Evolutionary conservation across 768 basidiomycete genomes (phyloP), one percentile per base, ranked within the genome.

Genomic region (Rhodotorula graminis): DNA sequence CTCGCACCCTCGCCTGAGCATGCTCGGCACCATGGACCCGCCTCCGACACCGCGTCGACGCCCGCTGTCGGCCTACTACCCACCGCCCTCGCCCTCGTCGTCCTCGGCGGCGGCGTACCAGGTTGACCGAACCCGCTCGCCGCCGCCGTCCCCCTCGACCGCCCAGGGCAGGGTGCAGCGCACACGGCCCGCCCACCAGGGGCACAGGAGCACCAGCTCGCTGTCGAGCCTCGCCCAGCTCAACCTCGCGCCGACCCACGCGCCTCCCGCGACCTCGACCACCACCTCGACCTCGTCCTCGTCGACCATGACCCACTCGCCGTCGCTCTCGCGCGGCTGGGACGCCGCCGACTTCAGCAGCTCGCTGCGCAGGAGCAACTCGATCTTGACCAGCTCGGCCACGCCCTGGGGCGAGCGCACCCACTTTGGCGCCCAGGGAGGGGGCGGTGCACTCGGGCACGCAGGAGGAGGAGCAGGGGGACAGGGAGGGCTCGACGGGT

Each of bases 201-300:
- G 9, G 2, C 70, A 72, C 61, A 21, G 56, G 5, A 50, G 65
- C 14, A 64, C 71, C 29, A 50, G 56, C 3, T 63, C 61, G 11
- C 53, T 72, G 14, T 72, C 71, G 12, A 59, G 56, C 14, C 65
- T 72, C 49, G 71, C 71, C 1, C 71, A 72, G 42, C 61, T 72
- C 27, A 63, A 67, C 40, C 44, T 71, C 33, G 56, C 5, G 37
- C n/a, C n/a, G 6, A 33, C 56, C 19, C 56, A 21, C 37, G 31
- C 37, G 15, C 12, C 25, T 37, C 37, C 11, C 16, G 27, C 27
- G 7, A n/a, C n/a, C n/a, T n/a, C n/a, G n/a, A n/a, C n/a, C n/a
- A n/a, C n/a, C n/a, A n/a, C n/a, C n/a, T 37, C n/a, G 46, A 53
- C 37, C 16, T 42, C 25, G 31, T 21, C 58, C 31, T n/a, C 37